Conservation (phyloP, 306 rosid species). For the Pachyrhizus erosus region DNA sequence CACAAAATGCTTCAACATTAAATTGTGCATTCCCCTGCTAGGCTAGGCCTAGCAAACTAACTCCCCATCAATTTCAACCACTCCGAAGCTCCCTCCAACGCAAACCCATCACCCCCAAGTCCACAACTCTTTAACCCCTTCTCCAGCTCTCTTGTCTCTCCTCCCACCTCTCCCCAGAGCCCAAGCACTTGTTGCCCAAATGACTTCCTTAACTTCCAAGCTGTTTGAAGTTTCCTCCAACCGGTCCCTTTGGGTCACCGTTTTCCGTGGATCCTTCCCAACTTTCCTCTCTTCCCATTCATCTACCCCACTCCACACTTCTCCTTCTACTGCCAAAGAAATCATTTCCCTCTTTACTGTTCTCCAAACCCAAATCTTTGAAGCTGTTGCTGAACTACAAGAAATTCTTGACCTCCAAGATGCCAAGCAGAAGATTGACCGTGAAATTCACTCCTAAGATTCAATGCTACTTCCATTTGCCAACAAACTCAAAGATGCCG, state of each 20-base stretch:
- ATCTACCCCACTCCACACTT: slow-evolving; percentile 50
- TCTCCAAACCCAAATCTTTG: slow-evolving; percentile 85
- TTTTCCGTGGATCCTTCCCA: slow-evolving; percentile 82
- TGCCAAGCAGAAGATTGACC: slow-evolving; percentile 70
- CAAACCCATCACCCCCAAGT: slow-evolving; percentile 55
- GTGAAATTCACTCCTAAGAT: slow-evolving; percentile 69
- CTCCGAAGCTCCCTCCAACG: slow-evolving; percentile 72
- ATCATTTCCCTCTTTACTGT: slow-evolving; percentile 63
- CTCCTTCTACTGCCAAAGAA: slow-evolving; percentile 76
- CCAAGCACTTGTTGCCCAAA: slow-evolving; percentile 79
- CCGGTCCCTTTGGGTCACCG: slow-evolving; percentile 71
- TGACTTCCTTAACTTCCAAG: slow-evolving; percentile 77
- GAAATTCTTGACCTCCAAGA: slow-evolving; percentile 91
- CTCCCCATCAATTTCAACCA: slow-evolving; percentile 76
- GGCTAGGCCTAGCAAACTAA: slow-evolving; percentile 79
- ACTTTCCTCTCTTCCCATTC: slow-evolving; percentile 75
- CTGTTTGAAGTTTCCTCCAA: slow-evolving; percentile 83
- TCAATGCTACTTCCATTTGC: slow-evolving; percentile 69
- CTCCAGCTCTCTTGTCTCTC: slow-evolving; percentile 72
- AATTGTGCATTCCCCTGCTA: slow-evolving; percentile 85
- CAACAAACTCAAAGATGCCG: slow-evolving; percentile 82
- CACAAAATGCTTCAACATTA: slow-evolving; percentile 76
- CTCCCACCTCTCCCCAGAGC: slow-evolving; percentile 93
- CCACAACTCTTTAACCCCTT: slow-evolving; percentile 38
- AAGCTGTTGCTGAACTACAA: slow-evolving; percentile 92